These are phyloP conservation scores for Ambrosia hybrid DNA, from an alignment of 140 eudicot genomes.

Conservation along the genomic window DNA sequence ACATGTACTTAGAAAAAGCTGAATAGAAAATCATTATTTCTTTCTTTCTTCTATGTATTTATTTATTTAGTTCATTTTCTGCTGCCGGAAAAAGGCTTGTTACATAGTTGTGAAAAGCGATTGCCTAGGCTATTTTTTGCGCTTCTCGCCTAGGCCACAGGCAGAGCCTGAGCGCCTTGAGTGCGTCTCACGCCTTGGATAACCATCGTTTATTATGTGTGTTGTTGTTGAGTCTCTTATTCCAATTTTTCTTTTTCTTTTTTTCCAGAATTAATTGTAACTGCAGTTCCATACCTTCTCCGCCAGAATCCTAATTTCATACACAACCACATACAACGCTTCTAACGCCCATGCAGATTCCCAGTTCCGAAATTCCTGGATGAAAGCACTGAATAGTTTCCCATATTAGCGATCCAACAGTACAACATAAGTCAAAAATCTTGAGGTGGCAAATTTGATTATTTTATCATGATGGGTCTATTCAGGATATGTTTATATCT, in stretches of 20 bases:
- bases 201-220: no score
- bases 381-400: constrained; percentile 65
- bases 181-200: no score
- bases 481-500: neutral
- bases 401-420: constrained; percentile 29
- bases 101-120: no score
- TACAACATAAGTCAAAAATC: neutral
- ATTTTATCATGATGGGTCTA: neutral
- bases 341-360: constrained; percentile 98
- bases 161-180: no score
- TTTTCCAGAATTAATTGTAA: constrained; percentile 1
- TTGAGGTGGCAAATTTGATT: constrained; percentile 6
- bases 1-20: neutral
- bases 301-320: constrained; percentile 94
- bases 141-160: no score
- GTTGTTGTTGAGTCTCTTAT: neutral
- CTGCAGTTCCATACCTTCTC: constrained; percentile 66
- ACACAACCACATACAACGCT: constrained; percentile 80
- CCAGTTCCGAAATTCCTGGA: constrained; percentile 96
- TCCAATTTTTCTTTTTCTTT: neutral
- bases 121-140: no score
- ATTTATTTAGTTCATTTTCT: neutral
- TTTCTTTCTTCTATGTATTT: neutral
- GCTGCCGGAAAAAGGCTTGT: neutral
- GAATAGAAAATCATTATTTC: constrained; percentile 17